phyloP scores from a whole-genome alignment of 2,329 filamentous ascomycete species.

The Blastomyces parvus region DNA sequence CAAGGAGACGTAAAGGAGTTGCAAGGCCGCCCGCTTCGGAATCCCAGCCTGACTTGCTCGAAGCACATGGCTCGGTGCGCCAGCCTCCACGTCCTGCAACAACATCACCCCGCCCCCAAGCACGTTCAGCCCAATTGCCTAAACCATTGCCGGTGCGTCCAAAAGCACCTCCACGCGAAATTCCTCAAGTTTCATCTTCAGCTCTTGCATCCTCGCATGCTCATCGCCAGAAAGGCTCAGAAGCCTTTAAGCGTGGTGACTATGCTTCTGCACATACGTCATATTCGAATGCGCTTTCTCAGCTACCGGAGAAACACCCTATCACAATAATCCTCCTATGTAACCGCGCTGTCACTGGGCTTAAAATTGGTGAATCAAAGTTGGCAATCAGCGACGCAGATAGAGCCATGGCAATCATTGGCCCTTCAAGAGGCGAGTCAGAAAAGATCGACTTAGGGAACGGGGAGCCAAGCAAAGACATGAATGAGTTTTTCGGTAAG shows the following conservation, averaged over 20 bases:
- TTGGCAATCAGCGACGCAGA: slow-evolving; percentile 79
- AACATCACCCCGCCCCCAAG: slow-evolving; percentile 30
- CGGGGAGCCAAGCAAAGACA: slow-evolving; percentile 62
- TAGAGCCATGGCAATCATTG: slow-evolving; percentile 68
- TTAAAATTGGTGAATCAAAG: slow-evolving; percentile 89
- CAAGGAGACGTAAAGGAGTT: slow-evolving; percentile 62
- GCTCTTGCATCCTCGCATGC: slow-evolving; percentile 66
- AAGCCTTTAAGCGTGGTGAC: slow-evolving; percentile 89
- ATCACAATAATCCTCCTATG: slow-evolving; percentile 80
- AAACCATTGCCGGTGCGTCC: slow-evolving; percentile 39
- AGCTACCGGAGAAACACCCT: slow-evolving; percentile 69
- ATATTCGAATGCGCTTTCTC: slow-evolving; percentile 66
- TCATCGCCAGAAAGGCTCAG: slow-evolving; percentile 69
- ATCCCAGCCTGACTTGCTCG: slow-evolving; percentile 56
- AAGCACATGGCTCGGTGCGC: slow-evolving; percentile 32
- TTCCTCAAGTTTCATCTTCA: slow-evolving; percentile 57
- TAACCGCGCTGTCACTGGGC: slow-evolving; percentile 78
- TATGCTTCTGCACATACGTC: slow-evolving; percentile 75
- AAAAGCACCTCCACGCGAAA: slow-evolving; percentile 40
- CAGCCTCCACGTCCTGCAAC: slow-evolving; percentile 27
- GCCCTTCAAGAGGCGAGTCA: slow-evolving; percentile 63
- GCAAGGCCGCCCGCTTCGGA: slow-evolving; percentile 37
- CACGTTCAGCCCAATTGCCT: slow-evolving; percentile 35
- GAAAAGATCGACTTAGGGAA: slow-evolving; percentile 65
- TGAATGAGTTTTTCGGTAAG: slow-evolving; percentile 90